phyloP scores from a whole-genome alignment of 176 grass and related monocot species.

The Pharus latifolius region DNA sequence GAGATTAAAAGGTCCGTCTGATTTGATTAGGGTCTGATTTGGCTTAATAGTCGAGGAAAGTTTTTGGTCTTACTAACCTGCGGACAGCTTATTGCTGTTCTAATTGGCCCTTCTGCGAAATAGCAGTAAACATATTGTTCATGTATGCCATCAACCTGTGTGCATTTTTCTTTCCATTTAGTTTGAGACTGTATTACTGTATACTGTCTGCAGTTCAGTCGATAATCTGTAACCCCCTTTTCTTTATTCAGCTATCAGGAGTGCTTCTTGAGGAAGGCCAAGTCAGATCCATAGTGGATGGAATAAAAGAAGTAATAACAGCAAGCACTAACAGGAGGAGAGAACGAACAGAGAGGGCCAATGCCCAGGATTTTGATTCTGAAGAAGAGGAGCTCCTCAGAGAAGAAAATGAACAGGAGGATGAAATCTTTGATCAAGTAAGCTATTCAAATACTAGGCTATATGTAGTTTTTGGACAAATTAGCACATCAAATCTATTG shows the following conservation, averaged over 20 bases:
- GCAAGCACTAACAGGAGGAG: conserved; percentile 53
- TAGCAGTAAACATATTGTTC: background rate
- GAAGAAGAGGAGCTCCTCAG: conserved; percentile 72
- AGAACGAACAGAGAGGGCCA: conserved; percentile 47
- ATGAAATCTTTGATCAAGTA: conserved; percentile 85
- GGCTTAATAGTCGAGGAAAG: too few species aligned
- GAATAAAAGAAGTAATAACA: conserved; percentile 61
- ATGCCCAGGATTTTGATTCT: conserved; percentile 66
- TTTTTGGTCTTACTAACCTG: too few species aligned
- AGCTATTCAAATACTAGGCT: conserved; percentile 2
- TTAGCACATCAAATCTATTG: background rate
- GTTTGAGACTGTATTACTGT: background rate
- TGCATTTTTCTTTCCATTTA: background rate
- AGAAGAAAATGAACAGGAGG: conserved; percentile 85
- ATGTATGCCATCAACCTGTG: background rate
- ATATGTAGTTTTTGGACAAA: background rate
- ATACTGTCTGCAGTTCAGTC: background rate
- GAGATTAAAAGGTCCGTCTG: too few species aligned
- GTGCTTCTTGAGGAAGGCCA: conserved; percentile 56
- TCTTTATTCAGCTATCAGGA: conserved; percentile 43
- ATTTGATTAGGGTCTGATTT: too few species aligned
- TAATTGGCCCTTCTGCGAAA: background rate
- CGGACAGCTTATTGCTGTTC: background rate
- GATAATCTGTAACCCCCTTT: background rate
- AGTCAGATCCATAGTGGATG: conserved; percentile 55